Percentiles rank a stretch among this genome's conserved stretches.
These are phyloP conservation scores for Canariomyces notabilis DNA, from an alignment of 2,329 filamentous ascomycete genomes.

Conservation along the genomic window DNA sequence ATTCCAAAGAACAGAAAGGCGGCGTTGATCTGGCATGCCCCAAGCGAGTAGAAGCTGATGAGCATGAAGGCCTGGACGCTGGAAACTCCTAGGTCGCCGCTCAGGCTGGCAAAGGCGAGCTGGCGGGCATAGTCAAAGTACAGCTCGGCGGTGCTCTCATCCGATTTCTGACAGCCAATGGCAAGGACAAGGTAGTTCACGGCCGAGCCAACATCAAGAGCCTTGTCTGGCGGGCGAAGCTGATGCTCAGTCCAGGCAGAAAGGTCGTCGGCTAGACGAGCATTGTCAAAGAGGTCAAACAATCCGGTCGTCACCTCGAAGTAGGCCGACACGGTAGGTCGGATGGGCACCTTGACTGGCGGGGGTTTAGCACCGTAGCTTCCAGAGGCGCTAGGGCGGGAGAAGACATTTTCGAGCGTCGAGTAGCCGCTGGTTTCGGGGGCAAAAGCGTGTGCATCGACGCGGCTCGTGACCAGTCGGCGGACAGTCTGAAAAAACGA, in stretches of 20 bases:
- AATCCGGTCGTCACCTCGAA: slow-evolving; percentile 40
- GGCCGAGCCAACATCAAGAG: slow-evolving; percentile 36
- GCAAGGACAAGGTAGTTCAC: slow-evolving; percentile 48
- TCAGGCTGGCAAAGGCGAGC: slow-evolving; percentile 40
- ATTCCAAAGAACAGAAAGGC: slow-evolving; percentile 52
- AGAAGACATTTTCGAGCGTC: slow-evolving; percentile 41
- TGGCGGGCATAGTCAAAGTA: slow-evolving; percentile 49
- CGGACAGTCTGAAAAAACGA: slow-evolving; percentile 53
- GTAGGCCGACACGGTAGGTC: slow-evolving; percentile 33
- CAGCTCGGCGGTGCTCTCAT: slow-evolving; percentile 37
- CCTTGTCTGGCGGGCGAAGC: slow-evolving; percentile 28
- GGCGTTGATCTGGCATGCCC: slow-evolving; percentile 51
- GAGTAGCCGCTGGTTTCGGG: slow-evolving; percentile 47
- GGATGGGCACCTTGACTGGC: slow-evolving; percentile 26
- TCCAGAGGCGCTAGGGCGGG: slow-evolving; percentile 6
- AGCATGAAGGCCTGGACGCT: slow-evolving; percentile 48
- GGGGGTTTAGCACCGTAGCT: slow-evolving; percentile 21
- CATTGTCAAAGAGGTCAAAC: slow-evolving; percentile 44
- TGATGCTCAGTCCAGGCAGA: slow-evolving; percentile 39
- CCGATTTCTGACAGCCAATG: slow-evolving; percentile 41
- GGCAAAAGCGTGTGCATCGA: slow-evolving; percentile 47
- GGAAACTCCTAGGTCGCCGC: slow-evolving; percentile 42
- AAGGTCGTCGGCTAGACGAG: slow-evolving; percentile 37
- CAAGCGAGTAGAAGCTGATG: slow-evolving; percentile 50
- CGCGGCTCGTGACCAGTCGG: slow-evolving; percentile 44